Conservation (phyloP, 2,329 filamentous ascomycete genomes). For the Ascochyta viciae-villosae region DNA sequence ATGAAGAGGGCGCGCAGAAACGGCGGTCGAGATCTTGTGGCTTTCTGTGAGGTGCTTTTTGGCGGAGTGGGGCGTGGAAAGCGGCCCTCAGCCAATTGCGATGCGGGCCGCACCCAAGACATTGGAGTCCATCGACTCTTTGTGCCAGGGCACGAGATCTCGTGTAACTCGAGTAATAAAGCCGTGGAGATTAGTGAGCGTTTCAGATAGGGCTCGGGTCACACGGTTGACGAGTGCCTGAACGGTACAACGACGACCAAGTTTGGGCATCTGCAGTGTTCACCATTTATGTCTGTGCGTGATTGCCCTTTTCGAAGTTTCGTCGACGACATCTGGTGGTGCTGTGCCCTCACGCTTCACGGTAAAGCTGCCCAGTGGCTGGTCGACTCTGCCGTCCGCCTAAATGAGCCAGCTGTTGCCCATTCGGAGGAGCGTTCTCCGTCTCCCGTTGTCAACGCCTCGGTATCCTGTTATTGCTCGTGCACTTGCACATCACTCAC, state of each 20-base stretch:
- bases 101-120: conserved; percentile 5
- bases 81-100: conserved; percentile 23
- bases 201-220: conserved; percentile 27
- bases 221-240: conserved; percentile 8
- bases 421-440: conserved; percentile 31
- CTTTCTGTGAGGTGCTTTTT: conserved; percentile 30
- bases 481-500: conserved; percentile 31
- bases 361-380: conserved; percentile 26
- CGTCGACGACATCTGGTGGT: conserved; percentile 20
- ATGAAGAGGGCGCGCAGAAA: conserved; percentile 18
- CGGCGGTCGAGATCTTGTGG: conserved; percentile 31
- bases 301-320: conserved; percentile 22
- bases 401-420: conserved; percentile 40
- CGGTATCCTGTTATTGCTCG: conserved; percentile 24
- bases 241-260: conserved; percentile 6
- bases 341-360: conserved; percentile 24
- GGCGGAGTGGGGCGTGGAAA: conserved; percentile 10
- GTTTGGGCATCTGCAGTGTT: background rate
- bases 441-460: conserved; percentile 25
- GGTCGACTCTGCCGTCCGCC: conserved; percentile 25
- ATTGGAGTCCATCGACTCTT: conserved; percentile 7
- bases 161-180: conserved; percentile 16
- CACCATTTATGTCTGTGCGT: conserved; percentile 11
- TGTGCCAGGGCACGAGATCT: conserved; percentile 24
- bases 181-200: conserved; percentile 18